Conservation (phyloP, 495 filamentous ascomycete species). For the Neurospora discreta region DNA sequence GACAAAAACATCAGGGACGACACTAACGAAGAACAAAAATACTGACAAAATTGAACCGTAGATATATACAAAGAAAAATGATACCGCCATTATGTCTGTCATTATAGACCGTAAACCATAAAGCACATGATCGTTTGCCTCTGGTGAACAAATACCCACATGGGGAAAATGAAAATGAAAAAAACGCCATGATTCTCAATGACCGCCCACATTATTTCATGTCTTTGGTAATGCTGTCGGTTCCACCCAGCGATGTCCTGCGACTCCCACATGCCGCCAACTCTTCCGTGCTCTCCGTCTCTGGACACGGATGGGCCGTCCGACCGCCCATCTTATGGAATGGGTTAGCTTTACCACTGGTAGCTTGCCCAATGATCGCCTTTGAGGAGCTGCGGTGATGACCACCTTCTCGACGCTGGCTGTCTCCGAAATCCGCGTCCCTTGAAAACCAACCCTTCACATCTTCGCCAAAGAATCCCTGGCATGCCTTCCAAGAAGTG, state of each 20-base stretch:
- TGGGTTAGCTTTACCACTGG: not conserved
- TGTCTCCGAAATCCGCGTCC: not conserved
- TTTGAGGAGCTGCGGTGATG: not conserved
- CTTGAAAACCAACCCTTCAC: not conserved
- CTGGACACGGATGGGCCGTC: not conserved
- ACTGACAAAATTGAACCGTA: not conserved
- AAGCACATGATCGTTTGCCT: not conserved
- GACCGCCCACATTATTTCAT: not conserved
- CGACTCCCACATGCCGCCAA: not conserved
- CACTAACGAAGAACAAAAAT: not conserved
- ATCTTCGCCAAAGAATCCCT: constrained; percentile 4
- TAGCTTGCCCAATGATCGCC: not conserved
- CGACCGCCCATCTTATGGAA: not conserved
- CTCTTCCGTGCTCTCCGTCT: not conserved
- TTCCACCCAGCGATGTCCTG: not conserved
- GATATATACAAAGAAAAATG: not conserved
- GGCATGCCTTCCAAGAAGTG: constrained; percentile 44
- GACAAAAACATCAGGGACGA: not conserved
- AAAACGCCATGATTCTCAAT: not conserved
- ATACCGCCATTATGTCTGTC: not conserved
- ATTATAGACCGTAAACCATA: not conserved
- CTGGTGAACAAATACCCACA: not conserved
- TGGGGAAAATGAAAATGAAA: not conserved
- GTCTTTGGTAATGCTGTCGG: not conserved
- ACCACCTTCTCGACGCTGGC: not conserved